Evolutionary conservation across 176 grass and related monocot species (phyloP).

Genomic region (Lolium perenne): DNA sequence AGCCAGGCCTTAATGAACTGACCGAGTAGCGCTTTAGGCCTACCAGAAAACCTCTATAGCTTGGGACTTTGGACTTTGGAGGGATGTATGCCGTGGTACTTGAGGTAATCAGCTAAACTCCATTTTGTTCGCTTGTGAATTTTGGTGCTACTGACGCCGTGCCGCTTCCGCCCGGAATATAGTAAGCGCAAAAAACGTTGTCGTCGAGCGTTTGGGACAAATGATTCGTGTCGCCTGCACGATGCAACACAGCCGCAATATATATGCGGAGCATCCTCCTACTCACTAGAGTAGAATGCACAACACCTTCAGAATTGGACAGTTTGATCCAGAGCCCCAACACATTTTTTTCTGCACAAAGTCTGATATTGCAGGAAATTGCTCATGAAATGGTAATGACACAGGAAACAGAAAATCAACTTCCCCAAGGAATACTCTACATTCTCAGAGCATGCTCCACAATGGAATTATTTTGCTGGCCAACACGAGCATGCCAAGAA

Average conservation of each 20-base stretch:
- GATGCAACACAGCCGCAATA: not conserved
- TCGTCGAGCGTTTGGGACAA: not conserved
- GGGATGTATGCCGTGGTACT: not conserved
- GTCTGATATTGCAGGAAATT: not conserved
- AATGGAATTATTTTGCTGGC: not conserved
- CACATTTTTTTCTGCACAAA: not conserved
- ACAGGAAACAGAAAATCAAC: not conserved
- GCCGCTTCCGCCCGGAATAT: not conserved
- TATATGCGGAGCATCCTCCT: not conserved
- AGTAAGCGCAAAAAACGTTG: not conserved
- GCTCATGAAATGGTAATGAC: not conserved
- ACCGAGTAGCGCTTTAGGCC: not conserved
- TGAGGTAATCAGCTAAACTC: not conserved
- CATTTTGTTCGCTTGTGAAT: slow-evolving; percentile 24
- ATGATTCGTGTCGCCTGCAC: slow-evolving; percentile 1
- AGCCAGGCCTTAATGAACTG: too few relatives aligned
- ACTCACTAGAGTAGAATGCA: not conserved
- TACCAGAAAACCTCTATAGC: not conserved
- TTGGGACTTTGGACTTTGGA: slow-evolving; percentile 15
- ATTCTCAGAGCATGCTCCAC: not conserved
- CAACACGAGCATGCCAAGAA: slow-evolving; percentile 9
- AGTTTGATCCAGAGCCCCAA: not conserved
- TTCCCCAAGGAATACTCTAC: not conserved
- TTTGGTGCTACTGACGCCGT: not conserved
- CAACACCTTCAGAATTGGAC: not conserved